Evolutionary conservation across 495 filamentous ascomycete species (phyloP), one percentile per base, ranked within the genome.

Genomic region (Penicillium antarcticum): DNA sequence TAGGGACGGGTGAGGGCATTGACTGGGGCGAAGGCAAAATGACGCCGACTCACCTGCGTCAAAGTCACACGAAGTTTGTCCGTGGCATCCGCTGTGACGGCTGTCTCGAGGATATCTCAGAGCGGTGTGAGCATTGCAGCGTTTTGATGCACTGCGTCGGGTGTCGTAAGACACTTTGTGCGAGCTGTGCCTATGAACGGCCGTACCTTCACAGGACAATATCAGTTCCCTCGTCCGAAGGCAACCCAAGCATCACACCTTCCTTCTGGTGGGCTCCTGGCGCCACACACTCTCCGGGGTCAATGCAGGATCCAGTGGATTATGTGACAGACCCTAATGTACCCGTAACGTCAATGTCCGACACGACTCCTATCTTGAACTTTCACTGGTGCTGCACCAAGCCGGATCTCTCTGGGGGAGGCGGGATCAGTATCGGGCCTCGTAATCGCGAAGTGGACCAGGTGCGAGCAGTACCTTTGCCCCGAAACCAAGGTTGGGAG

Each of bases 371-470:
- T 14, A 68, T 66, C 35, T 62, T 81, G 43, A 79, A 72, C 21
- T 80, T 81, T 55, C 73, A 79, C 48, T 84, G 81, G 81, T 84
- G 81, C 65, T 85, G 81, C 50, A 74, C 79, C n/a, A 79, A 82
- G 45, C 81, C 81, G 2, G 76, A 80, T 35, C 82, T 83, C 58
- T 83, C 81, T 14, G 80, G 80, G 4, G 80, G 81, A n/a, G 81
- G 80, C 43, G 79, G 80, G 5, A 82, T 83, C 53, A 80, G 77
- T 42, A 80, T 83, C 33, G 67, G 78, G 11, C 75, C 79, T 16
- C 71, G 71, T 0, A 78, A 70, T 50, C 70, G 76, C 35, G 78
- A 79, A 49, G 76, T 77, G 10, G 79, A 83, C 43, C 72, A 75
- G 39, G 75, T 85, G 9, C 77, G 81, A 19, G 78, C 80, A 16